Base-by-base conservation (phyloP, 495 filamentous ascomycete species). In the Lichenothelia convexa region DNA sequence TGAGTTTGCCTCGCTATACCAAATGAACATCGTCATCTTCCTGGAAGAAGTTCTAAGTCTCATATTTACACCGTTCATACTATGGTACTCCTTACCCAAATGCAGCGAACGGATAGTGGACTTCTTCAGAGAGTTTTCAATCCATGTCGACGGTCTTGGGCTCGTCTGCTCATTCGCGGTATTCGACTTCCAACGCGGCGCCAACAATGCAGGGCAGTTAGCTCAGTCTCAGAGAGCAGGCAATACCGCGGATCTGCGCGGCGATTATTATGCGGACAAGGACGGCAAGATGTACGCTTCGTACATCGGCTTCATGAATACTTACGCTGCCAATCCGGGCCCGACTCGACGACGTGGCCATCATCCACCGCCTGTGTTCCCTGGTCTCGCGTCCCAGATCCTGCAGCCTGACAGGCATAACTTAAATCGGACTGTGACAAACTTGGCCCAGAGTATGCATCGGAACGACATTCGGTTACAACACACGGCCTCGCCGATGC, bases 271-370 rank as follows among this genome's bases (percentile, higher is more conserved):
- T 49, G 73, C 81, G 2, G 80, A 84, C 34, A 94, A 93, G 49
- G 82, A 95, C 47, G 81, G 82, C 42, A 97, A 97, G 64, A 93
- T 97, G 85, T 71, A 87, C 17, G 81, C 82, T 13, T 94, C 89
- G 1, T 86, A 92, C 49, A 80, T 85, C 44, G 80, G 83, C 4
- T 97, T 97, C 51, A 59, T 94, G 35, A 81, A 92, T 53, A 79
- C 91, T 39, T 97, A 97, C 55, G 73, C 32, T 33, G 8, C 16
- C 9, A 9, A 33, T 33, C 31, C 31, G 31, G 17, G 11, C 43
- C 24, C 24, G 24, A 29, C 9, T 2, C 24, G 24, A 9, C 9
- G 24, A 29, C 24, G 24, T 9, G 24, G 1, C 15, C 24, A 29
- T 13, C 15, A 29, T 29, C 79, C 76, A n/a, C 82, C 83, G 4